Evolutionary conservation across 192 early-diverging fungal genomes (phyloP).

Genomic region (Coemansia sp.): DNA sequence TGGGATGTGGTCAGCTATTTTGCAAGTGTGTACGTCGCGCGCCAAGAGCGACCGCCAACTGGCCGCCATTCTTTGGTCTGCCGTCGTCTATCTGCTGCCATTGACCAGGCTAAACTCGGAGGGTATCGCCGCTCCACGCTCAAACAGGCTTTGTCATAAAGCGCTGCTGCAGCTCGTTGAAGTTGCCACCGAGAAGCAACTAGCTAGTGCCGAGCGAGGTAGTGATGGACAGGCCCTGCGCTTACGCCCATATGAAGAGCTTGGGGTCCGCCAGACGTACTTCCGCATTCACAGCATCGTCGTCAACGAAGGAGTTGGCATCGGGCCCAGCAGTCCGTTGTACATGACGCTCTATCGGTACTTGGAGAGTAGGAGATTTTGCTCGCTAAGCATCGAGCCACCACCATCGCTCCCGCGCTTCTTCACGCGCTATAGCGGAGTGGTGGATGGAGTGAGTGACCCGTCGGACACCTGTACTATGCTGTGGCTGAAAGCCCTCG

Average conservation of each 20-base stretch:
- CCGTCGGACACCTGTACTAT: conserved; percentile 35
- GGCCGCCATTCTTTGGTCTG: conserved; percentile 23
- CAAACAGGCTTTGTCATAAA: conserved; percentile 7
- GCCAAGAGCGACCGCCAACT: neutral
- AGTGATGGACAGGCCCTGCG: neutral
- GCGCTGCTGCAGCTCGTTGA: conserved; percentile 23
- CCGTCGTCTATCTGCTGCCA: conserved; percentile 17
- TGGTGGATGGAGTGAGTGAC: conserved; percentile 9
- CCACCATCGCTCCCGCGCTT: conserved; percentile 48
- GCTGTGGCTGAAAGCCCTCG: conserved; percentile 39
- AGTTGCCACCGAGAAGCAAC: conserved; percentile 14
- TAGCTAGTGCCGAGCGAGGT: conserved; percentile 3
- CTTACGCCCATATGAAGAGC: conserved; percentile 22
- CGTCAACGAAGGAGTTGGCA: conserved; percentile 9
- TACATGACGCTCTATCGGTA: conserved; percentile 36
- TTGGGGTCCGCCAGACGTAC: conserved; percentile 29
- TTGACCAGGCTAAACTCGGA: conserved; percentile 40
- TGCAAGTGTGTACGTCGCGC: neutral
- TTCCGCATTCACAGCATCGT: conserved; percentile 28
- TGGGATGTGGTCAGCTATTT: conserved; percentile 23
- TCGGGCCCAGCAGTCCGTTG: conserved; percentile 17
- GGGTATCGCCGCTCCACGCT: conserved; percentile 39
- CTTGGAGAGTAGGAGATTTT: conserved; percentile 30
- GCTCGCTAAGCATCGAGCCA: conserved; percentile 47
- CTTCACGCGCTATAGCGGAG: conserved; percentile 42